These are phyloP conservation scores for Primulina eburnea DNA, from an alignment of 257 asterid genomes.

Conservation along the genomic window DNA sequence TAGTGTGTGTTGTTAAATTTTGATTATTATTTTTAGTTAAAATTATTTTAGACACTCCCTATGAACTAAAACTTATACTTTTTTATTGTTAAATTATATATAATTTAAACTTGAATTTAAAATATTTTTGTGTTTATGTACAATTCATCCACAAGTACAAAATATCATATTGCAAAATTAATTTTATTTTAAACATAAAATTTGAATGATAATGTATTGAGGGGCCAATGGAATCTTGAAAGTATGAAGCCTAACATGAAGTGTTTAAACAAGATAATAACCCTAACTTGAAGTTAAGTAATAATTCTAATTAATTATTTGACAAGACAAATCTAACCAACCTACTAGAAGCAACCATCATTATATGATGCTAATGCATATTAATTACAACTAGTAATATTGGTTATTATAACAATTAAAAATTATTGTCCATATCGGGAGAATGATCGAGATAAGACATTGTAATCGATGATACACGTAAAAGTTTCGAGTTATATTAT, in stretches of 20 bases:
- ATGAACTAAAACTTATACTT: no score
- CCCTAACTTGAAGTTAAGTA: slow-evolving; percentile 26
- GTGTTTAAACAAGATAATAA: slow-evolving; percentile 21
- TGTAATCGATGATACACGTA: no score
- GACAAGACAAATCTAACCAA: slow-evolving; percentile 40
- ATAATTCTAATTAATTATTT: slow-evolving; percentile 37
- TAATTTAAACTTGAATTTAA: no score
- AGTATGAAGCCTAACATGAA: slow-evolving; percentile 10
- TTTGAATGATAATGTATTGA: not conserved
- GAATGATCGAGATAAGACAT: no score
- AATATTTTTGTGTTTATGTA: not conserved
- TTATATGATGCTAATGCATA: slow-evolving; percentile 23
- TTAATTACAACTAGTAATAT: not conserved
- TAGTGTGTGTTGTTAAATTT: no score
- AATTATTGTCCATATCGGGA: no score
- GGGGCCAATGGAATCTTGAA: slow-evolving; percentile 38
- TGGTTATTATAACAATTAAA: not conserved
- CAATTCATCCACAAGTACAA: slow-evolving; percentile 2
- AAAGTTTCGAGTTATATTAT: no score
- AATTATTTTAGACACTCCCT: no score
- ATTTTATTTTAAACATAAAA: no score
- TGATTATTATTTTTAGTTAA: no score
- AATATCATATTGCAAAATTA: not conserved
- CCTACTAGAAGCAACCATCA: slow-evolving; percentile 34
- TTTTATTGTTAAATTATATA: no score